Conservation (phyloP, 768 basidiomycete species). For the Lyophyllum shimeji region DNA sequence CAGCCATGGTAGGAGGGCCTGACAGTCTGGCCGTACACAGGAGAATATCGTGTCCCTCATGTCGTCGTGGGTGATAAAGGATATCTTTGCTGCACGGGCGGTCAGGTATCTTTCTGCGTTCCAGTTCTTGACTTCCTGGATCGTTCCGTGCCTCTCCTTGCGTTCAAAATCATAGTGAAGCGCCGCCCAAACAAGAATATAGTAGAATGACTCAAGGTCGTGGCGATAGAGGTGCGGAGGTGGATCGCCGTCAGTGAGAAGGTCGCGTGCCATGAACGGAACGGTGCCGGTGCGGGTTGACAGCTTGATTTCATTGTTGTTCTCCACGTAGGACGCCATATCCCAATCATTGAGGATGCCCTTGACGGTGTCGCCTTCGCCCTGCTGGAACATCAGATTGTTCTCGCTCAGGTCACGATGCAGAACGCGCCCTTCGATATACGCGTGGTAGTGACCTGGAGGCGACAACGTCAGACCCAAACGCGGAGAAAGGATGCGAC, state of each 20-base stretch:
- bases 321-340: slow-evolving; percentile 16
- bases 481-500: neutral
- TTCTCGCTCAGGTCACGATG: slow-evolving; percentile 31
- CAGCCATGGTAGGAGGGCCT: neutral
- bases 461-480: neutral
- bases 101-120: neutral
- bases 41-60: neutral
- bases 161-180: slow-evolving; percentile 18
- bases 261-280: slow-evolving; percentile 29
- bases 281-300: slow-evolving; percentile 25
- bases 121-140: neutral
- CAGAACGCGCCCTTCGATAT: slow-evolving; percentile 19
- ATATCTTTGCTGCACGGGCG: neutral
- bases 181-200: slow-evolving; percentile 24
- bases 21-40: neutral
- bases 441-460: slow-evolving; percentile 25
- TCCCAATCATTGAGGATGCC: slow-evolving; percentile 31
- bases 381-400: slow-evolving; percentile 26
- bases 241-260: slow-evolving; percentile 14
- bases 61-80: neutral
- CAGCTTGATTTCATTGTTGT: neutral
- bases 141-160: neutral
- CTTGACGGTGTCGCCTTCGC: neutral
- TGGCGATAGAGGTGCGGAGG: slow-evolving; percentile 13
- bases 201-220: slow-evolving; percentile 28